Evolutionary conservation across 2,329 filamentous ascomycete genomes (phyloP), one percentile per base, ranked within the genome.

Genomic region (Lasiodiplodia citricola): DNA sequence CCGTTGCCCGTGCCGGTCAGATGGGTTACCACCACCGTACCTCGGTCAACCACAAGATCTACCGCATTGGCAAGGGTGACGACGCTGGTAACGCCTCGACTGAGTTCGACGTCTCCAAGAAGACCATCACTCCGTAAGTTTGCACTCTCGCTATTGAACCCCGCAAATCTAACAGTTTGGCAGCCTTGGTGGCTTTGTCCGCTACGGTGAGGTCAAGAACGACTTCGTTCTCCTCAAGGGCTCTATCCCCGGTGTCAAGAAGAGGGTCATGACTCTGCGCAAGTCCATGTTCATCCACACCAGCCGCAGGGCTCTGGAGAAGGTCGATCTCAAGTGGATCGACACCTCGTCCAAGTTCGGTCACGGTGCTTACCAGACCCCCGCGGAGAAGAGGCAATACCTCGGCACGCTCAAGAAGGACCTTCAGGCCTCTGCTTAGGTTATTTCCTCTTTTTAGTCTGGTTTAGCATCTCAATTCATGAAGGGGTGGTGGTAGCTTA

Each of bases 241-340:
- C 79, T 97, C 93, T 76, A 89, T 97, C 77, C 96, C 96, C 73
- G 96, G 96, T 91, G 91, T 94, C 82, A 98, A 98, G 94, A 99
- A 99, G 94, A 91, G 96, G 83, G 91, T 99, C 83, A 92, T 98
- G 88, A 99, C 96, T 77, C 92, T 99, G 79, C 92, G 96, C 85
- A 99, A 98, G 90, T 96, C 95, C 76, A 96, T 99, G 90, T 98
- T 96, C 90, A 88, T 87, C 72, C 96, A 99, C 90, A 98, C 94
- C 78, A 97, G 92, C 81, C 90, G 96, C 83, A 94, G 91, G 84
- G 93, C 96, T 68, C 89, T 97, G 81, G 96, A 99, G 92, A 98
- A 99, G 93, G 92, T 98, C 84, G 93, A 95, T 82, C 92, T 99
- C 88, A 99, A 99, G 88, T 99, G 96, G 96, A 99, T 99, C 92